These are phyloP conservation scores for Loxodes magnus DNA, from an alignment of 73 alveolate genomes.

Conservation along the genomic window DNA sequence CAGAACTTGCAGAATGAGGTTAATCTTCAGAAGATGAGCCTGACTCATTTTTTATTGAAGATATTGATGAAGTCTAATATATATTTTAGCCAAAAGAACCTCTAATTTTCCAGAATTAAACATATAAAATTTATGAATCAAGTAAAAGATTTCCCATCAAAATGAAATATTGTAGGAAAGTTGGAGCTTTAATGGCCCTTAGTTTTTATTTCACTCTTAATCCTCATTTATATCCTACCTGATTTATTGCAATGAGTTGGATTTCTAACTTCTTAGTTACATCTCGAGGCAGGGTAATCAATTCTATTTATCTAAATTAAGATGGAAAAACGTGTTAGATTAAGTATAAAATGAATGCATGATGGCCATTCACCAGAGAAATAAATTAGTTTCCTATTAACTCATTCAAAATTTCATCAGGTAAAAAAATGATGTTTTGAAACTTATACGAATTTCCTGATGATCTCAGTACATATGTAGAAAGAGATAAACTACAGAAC, in stretches of 20 bases:
- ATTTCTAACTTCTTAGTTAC: background rate
- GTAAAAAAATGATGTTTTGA: slow-evolving; percentile 3
- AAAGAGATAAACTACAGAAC: background rate
- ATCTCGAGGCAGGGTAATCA: background rate
- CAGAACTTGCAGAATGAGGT: too few species aligned
- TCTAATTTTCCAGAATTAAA: background rate
- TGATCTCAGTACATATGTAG: slow-evolving; percentile 5
- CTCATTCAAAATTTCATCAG: slow-evolving; percentile 7
- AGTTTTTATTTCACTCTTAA: background rate
- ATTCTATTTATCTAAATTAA: background rate
- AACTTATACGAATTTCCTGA: slow-evolving; percentile 10
- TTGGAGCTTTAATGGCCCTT: background rate
- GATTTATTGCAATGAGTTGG: background rate
- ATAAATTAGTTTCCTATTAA: background rate
- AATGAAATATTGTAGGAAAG: background rate
- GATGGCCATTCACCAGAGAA: background rate
- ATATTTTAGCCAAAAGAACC: background rate
- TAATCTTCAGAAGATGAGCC: slow-evolving; percentile 14
- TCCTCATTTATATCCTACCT: background rate
- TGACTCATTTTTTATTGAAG: slow-evolving; percentile 9
- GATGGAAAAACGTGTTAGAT: slow-evolving; percentile 3
- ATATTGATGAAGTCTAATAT: background rate
- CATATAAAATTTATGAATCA: background rate
- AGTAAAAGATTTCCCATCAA: background rate
- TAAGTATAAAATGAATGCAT: background rate